These are phyloP conservation scores for Paspalum vaginatum DNA, from an alignment of 176 grass and related monocot species.

Conservation along the genomic window DNA sequence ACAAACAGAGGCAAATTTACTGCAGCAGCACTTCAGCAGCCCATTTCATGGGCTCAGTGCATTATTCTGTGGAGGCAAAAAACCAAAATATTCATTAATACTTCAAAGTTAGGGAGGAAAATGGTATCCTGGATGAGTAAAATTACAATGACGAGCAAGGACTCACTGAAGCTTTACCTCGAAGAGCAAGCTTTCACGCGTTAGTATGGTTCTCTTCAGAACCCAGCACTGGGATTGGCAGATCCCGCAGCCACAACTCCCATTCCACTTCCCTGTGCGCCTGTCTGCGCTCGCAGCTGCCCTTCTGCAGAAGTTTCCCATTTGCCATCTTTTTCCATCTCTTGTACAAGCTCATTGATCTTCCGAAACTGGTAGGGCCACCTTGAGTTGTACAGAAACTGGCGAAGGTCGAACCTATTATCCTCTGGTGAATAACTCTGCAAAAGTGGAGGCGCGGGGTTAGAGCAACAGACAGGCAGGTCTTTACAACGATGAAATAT, in stretches of 20 bases:
- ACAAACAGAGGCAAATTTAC: background rate
- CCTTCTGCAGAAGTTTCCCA: conserved; percentile 32
- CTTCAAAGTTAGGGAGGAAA: background rate
- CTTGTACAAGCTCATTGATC: conserved; percentile 81
- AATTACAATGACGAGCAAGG: background rate
- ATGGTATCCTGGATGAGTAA: background rate
- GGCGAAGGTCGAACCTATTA: conserved; percentile 90
- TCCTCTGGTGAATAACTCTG: conserved; percentile 99
- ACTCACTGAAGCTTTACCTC: background rate
- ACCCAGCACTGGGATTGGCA: conserved; percentile 68
- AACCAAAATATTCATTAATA: background rate
- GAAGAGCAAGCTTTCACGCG: background rate
- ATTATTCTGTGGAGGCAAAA: background rate
- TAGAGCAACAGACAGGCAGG: background rate
- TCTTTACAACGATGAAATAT: conserved; percentile 14
- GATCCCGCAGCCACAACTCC: conserved; percentile 73
- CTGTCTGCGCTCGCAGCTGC: conserved; percentile 4
- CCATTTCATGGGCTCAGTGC: background rate
- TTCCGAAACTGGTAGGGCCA: conserved; percentile 92
- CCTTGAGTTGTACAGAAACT: conserved; percentile 89
- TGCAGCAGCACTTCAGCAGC: background rate
- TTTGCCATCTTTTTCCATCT: conserved; percentile 59
- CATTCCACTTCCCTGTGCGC: conserved; percentile 63
- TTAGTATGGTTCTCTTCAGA: conserved; percentile 36
- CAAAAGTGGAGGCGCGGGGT: background rate